Evolutionary conservation across 1,284 basidiomycete species (phyloP), one percentile per base, ranked within the genome.

Genomic region (Tilletiaria anomala): DNA sequence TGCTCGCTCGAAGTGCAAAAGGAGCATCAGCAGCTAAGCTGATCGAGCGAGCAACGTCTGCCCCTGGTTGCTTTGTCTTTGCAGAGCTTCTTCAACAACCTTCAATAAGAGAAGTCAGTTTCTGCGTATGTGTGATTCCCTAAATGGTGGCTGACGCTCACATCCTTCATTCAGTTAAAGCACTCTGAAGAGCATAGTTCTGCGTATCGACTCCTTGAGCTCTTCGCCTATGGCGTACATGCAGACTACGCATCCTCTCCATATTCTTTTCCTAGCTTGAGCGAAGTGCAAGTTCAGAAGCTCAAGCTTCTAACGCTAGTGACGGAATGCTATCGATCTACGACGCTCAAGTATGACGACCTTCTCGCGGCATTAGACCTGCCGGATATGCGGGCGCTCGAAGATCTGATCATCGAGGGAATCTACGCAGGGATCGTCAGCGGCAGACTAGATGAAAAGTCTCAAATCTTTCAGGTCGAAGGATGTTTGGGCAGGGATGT

Each of bases 341-440:
- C 53, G 26, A 32, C 42, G 1, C 44, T 60, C 0, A 34, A 35
- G 5, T 60, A 60, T 23, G n/a, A 20, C 1, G 21, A n/a, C 1
- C 47, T 60, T 2, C 26, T 51, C 15, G 24, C 31, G 14, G 34
- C 45, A 1, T 40, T 60, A 24, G 51, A 44, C 1, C 39, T 58
- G 6, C 3, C 17, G 8, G 34, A 12, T 23, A 37, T 40, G 1
- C 42, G 56, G 6, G 82, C 83, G 50, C 76, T 96, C 3, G 91
- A 96, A 66, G 88, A 94, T 67, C 75, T 93, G 50, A 82, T 94
- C 65, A 94, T 97, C 65, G 88, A 94, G 57, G 79, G 81, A 6
- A 85, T 94, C 63, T 96, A 94, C 67, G 77, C 83, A 29, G 82
- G 83, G 55, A 72, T 94, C 36, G 73, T 96, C 31, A 76, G 78